Evolutionary conservation across 2,329 filamentous ascomycete genomes (phyloP), one percentile per base, ranked within the genome.

Genomic region (Atkinsonella hypoxylon): DNA sequence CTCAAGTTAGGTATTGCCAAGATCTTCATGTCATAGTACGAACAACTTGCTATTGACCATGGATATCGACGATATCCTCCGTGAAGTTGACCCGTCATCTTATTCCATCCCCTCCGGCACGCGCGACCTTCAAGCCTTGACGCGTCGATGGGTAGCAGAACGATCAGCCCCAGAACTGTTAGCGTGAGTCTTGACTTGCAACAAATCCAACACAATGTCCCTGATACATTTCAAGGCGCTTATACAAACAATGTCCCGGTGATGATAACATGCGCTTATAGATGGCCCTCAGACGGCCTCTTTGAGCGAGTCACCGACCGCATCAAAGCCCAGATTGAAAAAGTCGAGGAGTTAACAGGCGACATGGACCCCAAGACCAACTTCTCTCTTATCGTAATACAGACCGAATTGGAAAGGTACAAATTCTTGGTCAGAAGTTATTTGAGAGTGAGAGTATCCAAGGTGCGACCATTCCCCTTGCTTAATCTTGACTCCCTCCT

Each of bases 351-450:
- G 53, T 79, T 90, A 76, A 91, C 86, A 12, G 86, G 85, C 55
- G 83, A 87, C 62, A 85, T 90, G 81, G 89, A 95, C 61, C 86
- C 90, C 45, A 89, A 87, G 67, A 84, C 87, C 56, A 97, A 95
- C 65, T 95, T 98, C 66, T 82, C 82, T 54, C 82, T 97, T 62
- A 95, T 96, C 46, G 85, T 98, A 55, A 83, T 96, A 50, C 93
- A 98, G 72, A 97, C 94, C 7, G 93, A 98, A 70, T 79, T 98
- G 50, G 90, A 96, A 66, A 78, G 93, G 44, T 94, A 87, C 69
- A 95, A 95, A 70, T 98, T 89, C 62, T 76, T 98, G 20, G 79
- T 97, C 17, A 78, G 93, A 54, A 85, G 86, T 56, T 85, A 91
- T 57, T 69, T 98, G 51, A 78, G 94, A 49, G 83, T 87, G 10